Evolutionary conservation across 2,329 filamentous ascomycete species (phyloP).

Genomic region (Peltaster fructicola): DNA sequence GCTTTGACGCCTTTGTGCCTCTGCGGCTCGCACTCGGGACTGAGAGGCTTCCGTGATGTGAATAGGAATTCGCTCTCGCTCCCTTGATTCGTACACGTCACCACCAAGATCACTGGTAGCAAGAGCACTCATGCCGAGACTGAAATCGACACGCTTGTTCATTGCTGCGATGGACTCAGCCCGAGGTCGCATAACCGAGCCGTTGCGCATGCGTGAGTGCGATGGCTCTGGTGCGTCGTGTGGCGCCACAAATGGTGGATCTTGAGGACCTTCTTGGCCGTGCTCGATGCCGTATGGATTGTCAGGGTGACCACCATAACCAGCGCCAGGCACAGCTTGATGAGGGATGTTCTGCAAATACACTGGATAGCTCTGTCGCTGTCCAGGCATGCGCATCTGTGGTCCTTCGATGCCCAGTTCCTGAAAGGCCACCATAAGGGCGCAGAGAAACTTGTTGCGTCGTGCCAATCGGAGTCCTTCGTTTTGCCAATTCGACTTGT

Average conservation of each 20-base stretch:
- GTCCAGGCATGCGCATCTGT: conserved; percentile 52
- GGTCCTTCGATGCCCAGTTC: conserved; percentile 75
- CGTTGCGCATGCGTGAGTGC: conserved; percentile 38
- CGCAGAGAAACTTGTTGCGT: conserved; percentile 86
- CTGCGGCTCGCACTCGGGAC: conserved; percentile 13
- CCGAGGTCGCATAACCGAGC: conserved; percentile 20
- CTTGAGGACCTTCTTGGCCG: conserved; percentile 14
- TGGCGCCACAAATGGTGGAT: conserved; percentile 26
- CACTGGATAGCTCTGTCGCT: conserved; percentile 48
- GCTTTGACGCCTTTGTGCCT: conserved; percentile 7
- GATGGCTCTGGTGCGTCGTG: conserved; percentile 10
- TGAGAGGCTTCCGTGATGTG: conserved; percentile 20
- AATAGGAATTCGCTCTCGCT: conserved; percentile 24
- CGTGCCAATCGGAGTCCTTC: conserved; percentile 76
- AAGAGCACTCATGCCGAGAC: conserved; percentile 46
- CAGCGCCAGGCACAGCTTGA: conserved; percentile 23
- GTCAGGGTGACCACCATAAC: conserved; percentile 27
- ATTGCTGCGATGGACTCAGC: conserved; percentile 41
- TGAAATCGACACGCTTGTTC: conserved; percentile 51
- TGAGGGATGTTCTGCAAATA: conserved; percentile 39
- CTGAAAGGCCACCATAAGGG: conserved; percentile 72
- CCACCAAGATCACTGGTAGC: conserved; percentile 40
- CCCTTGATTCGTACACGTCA: conserved; percentile 45
- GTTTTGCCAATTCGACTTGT: conserved; percentile 94
- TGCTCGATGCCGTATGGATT: conserved; percentile 22